phyloP scores from a whole-genome alignment of 2,329 filamentous ascomycete species.

The Aspergillus phoenicis region DNA sequence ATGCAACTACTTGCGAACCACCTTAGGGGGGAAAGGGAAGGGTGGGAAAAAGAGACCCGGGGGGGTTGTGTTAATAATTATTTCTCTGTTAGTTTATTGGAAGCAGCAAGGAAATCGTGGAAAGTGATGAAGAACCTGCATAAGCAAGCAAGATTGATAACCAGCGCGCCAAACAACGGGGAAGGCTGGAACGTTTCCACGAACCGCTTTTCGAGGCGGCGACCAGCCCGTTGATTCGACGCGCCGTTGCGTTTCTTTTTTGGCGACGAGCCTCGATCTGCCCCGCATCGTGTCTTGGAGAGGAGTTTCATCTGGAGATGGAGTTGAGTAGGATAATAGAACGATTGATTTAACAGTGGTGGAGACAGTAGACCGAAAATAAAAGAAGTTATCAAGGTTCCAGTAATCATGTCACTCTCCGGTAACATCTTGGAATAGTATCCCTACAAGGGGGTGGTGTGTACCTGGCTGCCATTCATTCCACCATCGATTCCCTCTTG shows the following conservation, averaged over 20 bases:
- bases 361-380: not conserved
- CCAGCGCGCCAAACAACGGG: slow-evolving; percentile 17
- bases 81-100: not conserved
- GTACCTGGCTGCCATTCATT: no score
- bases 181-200: slow-evolving; percentile 18
- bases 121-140: slow-evolving; percentile 21
- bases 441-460: no score
- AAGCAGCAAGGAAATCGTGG: not conserved
- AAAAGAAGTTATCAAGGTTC: no score
- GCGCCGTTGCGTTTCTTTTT: slow-evolving; percentile 10
- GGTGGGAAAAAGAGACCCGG: not conserved
- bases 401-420: no score
- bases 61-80: no score
- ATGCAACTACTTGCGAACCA: slow-evolving; percentile 23
- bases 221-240: slow-evolving; percentile 20
- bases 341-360: not conserved
- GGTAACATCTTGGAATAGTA: no score
- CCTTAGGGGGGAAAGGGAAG: slow-evolving; percentile 6
- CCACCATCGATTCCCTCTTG: no score
- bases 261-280: slow-evolving; percentile 26
- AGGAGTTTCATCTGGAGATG: not conserved
- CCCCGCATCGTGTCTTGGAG: slow-evolving; percentile 22
- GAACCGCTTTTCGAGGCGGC: slow-evolving; percentile 11
- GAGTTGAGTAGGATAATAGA: not conserved
- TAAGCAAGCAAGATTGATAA: slow-evolving; percentile 19